These are phyloP conservation scores for Arachnomyces sp. DNA, from an alignment of 2,329 filamentous ascomycete species.

Conservation along the genomic window DNA sequence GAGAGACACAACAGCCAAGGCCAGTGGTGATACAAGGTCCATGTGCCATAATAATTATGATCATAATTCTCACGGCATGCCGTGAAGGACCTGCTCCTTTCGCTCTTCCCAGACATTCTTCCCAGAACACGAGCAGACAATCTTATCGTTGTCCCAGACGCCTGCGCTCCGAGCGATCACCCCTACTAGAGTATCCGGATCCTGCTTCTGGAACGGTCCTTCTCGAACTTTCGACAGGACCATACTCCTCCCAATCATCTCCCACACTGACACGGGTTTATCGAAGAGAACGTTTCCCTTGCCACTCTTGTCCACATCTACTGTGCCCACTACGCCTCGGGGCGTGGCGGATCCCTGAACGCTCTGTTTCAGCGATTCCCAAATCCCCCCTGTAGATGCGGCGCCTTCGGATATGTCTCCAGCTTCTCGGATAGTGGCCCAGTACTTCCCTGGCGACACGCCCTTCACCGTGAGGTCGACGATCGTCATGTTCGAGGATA, in stretches of 20 bases:
- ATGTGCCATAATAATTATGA: background rate
- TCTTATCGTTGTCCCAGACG: constrained; percentile 99
- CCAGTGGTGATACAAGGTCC: background rate
- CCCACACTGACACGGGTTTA: constrained; percentile 79
- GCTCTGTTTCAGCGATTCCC: constrained; percentile 50
- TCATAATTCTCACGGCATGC: constrained; percentile 65
- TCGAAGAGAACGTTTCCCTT: constrained; percentile 74
- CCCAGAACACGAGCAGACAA: constrained; percentile 91
- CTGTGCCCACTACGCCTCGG: constrained; percentile 61
- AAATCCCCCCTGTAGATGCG: constrained; percentile 74
- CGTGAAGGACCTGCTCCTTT: constrained; percentile 76
- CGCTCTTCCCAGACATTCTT: constrained; percentile 98
- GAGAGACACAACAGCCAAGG: no score
- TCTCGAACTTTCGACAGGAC: constrained; percentile 66
- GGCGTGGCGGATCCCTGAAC: constrained; percentile 29
- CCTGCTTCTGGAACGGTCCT: constrained; percentile 57
- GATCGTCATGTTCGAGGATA: constrained; percentile 66
- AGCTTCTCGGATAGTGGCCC: constrained; percentile 73
- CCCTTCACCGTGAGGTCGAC: constrained; percentile 83
- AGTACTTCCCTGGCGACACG: constrained; percentile 70
- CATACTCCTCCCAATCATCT: constrained; percentile 89
- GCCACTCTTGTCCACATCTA: constrained; percentile 68
- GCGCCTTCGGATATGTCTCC: constrained; percentile 81
- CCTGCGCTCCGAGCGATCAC: constrained; percentile 92
- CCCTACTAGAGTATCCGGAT: constrained; percentile 78